Percentiles rank a stretch among this genome's conserved stretches.
Evolutionary conservation across 176 grass and related monocot genomes (phyloP).

Genomic region (Aechmea fasciata): DNA sequence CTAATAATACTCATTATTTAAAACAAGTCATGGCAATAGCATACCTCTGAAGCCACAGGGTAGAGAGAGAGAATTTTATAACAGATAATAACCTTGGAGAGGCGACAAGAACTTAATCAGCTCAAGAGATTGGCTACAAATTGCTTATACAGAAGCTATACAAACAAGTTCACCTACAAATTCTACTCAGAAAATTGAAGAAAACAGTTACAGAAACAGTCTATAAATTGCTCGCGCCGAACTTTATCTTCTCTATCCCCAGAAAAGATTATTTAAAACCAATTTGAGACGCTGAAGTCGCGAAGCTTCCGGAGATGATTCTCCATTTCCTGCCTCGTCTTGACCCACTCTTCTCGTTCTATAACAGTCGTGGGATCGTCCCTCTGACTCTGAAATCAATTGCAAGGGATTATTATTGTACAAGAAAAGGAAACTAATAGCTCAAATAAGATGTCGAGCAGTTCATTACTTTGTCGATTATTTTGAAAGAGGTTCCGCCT

Average conservation of each 20-base stretch:
- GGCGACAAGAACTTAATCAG: no score
- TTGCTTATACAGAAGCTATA: not conserved
- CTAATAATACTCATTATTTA: no score
- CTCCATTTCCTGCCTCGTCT: conserved; percentile 59
- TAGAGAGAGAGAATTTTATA: no score
- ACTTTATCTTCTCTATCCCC: not conserved
- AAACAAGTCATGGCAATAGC: no score
- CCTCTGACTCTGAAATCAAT: conserved; percentile 41
- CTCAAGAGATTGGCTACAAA: no score
- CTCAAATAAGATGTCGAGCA: not conserved
- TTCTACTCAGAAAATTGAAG: not conserved
- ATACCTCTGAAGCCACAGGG: no score
- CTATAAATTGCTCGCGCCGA: no score
- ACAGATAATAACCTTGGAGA: no score
- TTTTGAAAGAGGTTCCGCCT: conserved; percentile 63
- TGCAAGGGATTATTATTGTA: conserved; percentile 2
- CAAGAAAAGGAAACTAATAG: conserved; percentile 1
- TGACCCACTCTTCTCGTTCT: conserved; percentile 60
- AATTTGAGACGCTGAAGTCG: conserved; percentile 74
- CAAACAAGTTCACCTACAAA: not conserved
- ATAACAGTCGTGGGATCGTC: conserved; percentile 57
- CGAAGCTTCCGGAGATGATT: conserved; percentile 71
- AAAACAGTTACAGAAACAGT: no score
- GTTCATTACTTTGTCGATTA: conserved; percentile 49
- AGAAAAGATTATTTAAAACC: conserved; percentile 35